phyloP scores from a whole-genome alignment of 2,329 filamentous ascomycete species.

The Pestalotiopsis sp. region DNA sequence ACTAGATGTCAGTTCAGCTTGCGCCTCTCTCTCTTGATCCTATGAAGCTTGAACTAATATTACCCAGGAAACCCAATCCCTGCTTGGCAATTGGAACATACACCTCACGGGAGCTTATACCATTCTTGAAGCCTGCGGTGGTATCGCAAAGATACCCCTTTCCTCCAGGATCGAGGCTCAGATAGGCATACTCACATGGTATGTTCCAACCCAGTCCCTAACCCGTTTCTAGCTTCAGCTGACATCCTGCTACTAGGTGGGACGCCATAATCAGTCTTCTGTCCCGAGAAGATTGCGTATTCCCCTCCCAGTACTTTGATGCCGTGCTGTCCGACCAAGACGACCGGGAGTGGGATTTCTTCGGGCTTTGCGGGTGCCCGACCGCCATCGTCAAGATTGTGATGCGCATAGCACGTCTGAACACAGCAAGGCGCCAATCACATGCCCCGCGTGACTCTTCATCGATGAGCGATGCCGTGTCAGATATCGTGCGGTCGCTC shows the following conservation, averaged over 20 bases:
- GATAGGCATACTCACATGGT: neutral
- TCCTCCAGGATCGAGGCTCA: neutral
- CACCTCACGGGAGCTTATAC: constrained; percentile 6
- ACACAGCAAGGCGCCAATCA: neutral
- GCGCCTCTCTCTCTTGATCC: neutral
- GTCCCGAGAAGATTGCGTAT: constrained; percentile 10
- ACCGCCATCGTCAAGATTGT: neutral
- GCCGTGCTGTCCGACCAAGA: neutral
- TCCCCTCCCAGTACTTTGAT: constrained; percentile 7
- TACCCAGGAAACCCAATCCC: constrained; percentile 8
- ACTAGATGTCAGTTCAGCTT: neutral
- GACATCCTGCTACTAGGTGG: neutral
- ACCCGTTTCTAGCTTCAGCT: no score
- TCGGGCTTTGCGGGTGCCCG: constrained; percentile 10
- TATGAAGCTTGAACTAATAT: neutral
- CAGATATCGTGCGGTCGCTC: neutral
- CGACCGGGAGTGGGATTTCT: constrained; percentile 5
- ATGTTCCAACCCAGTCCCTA: no score
- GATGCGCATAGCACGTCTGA: constrained; percentile 5
- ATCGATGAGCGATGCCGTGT: neutral
- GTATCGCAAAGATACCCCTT: neutral
- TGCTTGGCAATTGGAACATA: constrained; percentile 6
- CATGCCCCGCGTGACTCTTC: neutral
- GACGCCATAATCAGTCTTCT: constrained; percentile 9
- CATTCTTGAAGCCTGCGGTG: constrained; percentile 2